Evolutionary conservation across 768 basidiomycete genomes (phyloP).

Genomic region (Hygrophorus russula): DNA sequence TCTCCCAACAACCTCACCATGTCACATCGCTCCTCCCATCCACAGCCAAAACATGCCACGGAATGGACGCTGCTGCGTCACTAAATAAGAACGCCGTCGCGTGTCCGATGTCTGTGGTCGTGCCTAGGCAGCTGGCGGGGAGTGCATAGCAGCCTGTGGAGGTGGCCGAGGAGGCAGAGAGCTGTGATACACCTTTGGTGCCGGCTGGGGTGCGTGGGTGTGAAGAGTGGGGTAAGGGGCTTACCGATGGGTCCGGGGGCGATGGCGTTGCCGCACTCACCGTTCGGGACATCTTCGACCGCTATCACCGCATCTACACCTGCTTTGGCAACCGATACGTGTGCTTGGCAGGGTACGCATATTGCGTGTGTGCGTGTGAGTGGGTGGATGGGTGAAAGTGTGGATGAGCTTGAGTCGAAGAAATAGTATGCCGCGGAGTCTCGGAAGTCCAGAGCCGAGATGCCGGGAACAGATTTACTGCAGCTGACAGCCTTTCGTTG

Average conservation of each 20-base stretch:
- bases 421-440: too few species aligned
- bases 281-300: constrained; percentile 88
- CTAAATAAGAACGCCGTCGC: constrained; percentile 76
- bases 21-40: constrained; percentile 59
- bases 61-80: constrained; percentile 64
- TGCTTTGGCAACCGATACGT: constrained; percentile 93
- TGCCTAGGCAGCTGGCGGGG: constrained; percentile 43
- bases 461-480: too few species aligned
- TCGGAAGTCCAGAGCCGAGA: too few species aligned
- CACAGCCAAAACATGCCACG: constrained; percentile 63
- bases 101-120: constrained; percentile 55
- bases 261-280: constrained; percentile 85
- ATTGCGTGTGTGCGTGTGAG: too few species aligned
- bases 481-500: too few species aligned
- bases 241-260: constrained; percentile 68
- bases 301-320: constrained; percentile 89
- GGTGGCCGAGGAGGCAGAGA: constrained; percentile 23
- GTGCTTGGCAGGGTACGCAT: constrained; percentile 83
- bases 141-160: constrained; percentile 19
- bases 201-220: constrained; percentile 13
- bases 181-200: constrained; percentile 68
- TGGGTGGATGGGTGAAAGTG: constrained; percentile 26
- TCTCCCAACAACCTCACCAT: too few species aligned
- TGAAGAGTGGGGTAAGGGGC: too few species aligned
- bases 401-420: too few species aligned